Percentiles rank a stretch among this genome's conserved stretches.
phyloP scores from a whole-genome alignment of 345 rosid species.

The Lagerstroemia speciosa region DNA sequence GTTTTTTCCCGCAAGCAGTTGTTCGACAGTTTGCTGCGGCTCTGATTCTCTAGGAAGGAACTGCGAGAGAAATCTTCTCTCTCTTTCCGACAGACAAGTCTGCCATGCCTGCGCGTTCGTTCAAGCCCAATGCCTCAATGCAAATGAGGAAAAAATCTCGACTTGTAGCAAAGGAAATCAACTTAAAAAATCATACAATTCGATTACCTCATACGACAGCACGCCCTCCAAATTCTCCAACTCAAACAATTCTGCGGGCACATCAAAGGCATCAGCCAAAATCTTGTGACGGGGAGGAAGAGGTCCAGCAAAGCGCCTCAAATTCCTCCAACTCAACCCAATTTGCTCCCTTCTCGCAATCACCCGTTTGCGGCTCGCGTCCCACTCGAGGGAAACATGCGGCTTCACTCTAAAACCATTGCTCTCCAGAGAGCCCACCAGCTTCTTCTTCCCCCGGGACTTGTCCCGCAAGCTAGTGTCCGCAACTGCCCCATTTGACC shows the following conservation, averaged over 20 bases:
- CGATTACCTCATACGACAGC: constrained; percentile 66
- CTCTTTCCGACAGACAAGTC: constrained; percentile 53
- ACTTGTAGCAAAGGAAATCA: constrained; percentile 12
- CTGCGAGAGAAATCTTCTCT: constrained; percentile 55
- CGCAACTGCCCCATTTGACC: constrained; percentile 51
- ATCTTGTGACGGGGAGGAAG: constrained; percentile 25
- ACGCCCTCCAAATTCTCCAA: constrained; percentile 56
- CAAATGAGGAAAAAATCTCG: constrained; percentile 3
- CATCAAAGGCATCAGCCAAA: constrained; percentile 56
- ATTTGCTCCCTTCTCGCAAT: constrained; percentile 83
- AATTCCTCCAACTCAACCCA: constrained; percentile 56
- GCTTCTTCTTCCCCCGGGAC: constrained; percentile 61
- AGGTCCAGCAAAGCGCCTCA: constrained; percentile 45
- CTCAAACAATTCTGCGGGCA: constrained; percentile 64
- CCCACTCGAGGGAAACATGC: constrained; percentile 85
- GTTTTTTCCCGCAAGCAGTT: constrained; percentile 65
- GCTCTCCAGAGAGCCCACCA: constrained; percentile 26
- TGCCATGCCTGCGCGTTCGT: constrained; percentile 58
- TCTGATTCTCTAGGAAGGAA: constrained; percentile 69
- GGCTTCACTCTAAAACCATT: constrained; percentile 41
- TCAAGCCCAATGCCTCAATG: constrained; percentile 1
- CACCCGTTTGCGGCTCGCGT: constrained; percentile 43
- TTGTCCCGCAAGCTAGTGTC: constrained; percentile 49
- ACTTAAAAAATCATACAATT: not conserved
- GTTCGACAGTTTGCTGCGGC: constrained; percentile 41